A percentile compares a stretch with the other conserved stretches of the same genome.
These are phyloP conservation scores for Venturia pyrina DNA, from an alignment of 2,329 filamentous ascomycete species.

Conservation along the genomic window DNA sequence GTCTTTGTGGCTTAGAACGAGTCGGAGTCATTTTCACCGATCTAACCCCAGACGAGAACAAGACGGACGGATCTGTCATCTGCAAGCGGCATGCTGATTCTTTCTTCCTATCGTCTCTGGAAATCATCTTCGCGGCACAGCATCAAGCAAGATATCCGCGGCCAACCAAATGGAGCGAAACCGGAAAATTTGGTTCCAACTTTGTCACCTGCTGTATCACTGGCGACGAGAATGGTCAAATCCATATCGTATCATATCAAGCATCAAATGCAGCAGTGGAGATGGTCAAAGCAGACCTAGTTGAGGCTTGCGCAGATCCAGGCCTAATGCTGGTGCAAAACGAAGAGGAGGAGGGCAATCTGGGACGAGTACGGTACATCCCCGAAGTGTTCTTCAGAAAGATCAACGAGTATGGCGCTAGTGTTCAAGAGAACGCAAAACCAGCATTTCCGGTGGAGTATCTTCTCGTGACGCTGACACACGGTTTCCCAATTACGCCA, in stretches of 20 bases:
- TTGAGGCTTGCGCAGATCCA: conserved; percentile 90
- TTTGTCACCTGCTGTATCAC: conserved; percentile 95
- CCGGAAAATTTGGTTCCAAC: conserved; percentile 84
- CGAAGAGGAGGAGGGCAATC: conserved; percentile 72
- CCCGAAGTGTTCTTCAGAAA: conserved; percentile 94
- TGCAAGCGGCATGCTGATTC: conserved; percentile 96
- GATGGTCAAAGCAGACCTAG: conserved; percentile 90
- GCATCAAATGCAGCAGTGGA: conserved; percentile 92
- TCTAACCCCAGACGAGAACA: conserved; percentile 63
- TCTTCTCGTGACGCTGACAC: conserved; percentile 86
- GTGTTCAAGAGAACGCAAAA: conserved; percentile 95
- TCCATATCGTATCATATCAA: conserved; percentile 85
- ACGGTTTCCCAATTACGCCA: conserved; percentile 80
- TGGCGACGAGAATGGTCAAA: conserved; percentile 83
- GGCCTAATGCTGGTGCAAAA: conserved; percentile 88
- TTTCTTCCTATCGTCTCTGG: conserved; percentile 85
- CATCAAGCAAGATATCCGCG: conserved; percentile 84
- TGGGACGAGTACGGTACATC: conserved; percentile 71
- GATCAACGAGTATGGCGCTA: conserved; percentile 93
- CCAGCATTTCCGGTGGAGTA: conserved; percentile 96
- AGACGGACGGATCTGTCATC: conserved; percentile 72
- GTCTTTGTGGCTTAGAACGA: conserved; percentile 72
- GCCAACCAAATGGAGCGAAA: conserved; percentile 93
- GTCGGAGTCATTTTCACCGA: conserved; percentile 95
- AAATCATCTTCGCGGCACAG: conserved; percentile 80